phyloP scores from a whole-genome alignment of 2,329 filamentous ascomycete genomes.

The Venturia oleaginea region DNA sequence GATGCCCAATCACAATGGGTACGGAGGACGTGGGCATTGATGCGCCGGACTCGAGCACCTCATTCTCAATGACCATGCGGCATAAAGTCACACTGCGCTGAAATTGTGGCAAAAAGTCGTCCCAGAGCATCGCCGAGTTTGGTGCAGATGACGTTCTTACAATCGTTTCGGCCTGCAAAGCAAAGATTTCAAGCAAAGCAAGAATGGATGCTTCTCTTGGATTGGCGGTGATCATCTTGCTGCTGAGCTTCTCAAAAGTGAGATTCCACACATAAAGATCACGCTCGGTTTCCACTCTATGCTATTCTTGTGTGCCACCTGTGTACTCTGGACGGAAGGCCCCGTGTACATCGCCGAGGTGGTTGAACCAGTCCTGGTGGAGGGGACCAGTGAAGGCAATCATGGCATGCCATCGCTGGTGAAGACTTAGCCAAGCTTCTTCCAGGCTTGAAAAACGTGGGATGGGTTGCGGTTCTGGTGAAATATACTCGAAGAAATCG shows the following conservation, averaged over 20 bases:
- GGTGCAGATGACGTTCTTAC: neutral
- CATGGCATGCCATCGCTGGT: conserved; percentile 8
- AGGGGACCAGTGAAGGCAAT: neutral
- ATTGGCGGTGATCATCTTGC: neutral
- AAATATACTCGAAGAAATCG: neutral
- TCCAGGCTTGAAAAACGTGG: neutral
- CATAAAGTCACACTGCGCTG: neutral
- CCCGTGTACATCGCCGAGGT: neutral
- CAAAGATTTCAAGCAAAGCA: neutral
- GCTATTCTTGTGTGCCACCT: neutral
- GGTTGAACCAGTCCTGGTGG: conserved; percentile 7
- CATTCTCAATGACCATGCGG: conserved; percentile 8
- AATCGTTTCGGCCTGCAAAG: neutral
- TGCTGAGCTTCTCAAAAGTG: neutral
- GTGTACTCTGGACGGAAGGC: neutral
- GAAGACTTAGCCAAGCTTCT: conserved; percentile 1
- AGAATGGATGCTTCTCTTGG: neutral
- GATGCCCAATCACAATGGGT: neutral
- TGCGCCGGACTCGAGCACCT: neutral
- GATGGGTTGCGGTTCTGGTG: neutral
- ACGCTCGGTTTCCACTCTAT: neutral
- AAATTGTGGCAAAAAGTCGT: neutral
- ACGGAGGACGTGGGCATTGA: neutral
- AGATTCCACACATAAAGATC: conserved; percentile 4
- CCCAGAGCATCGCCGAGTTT: neutral